Conservation (phyloP, 2,329 filamentous ascomycete species). For the Fusarium virguliforme region DNA sequence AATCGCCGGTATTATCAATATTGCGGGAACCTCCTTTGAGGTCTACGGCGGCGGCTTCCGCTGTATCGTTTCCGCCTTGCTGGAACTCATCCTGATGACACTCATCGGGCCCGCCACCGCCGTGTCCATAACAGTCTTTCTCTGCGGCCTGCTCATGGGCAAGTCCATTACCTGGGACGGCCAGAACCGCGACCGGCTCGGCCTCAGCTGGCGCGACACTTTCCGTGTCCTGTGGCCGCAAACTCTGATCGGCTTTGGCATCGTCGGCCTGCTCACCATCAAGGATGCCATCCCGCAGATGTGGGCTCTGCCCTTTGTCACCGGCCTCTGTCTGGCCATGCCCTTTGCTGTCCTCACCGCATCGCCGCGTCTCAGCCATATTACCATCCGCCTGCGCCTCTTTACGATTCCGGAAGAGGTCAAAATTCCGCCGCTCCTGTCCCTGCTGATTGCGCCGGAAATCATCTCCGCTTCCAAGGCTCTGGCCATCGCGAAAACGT, state of each 20-base stretch:
- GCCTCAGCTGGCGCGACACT: constrained; percentile 4
- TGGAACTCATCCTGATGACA: not conserved
- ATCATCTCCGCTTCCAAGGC: not conserved
- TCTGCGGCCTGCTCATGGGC: not conserved
- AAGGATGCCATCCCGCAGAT: not conserved
- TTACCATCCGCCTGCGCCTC: constrained; percentile 4
- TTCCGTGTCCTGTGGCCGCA: not conserved
- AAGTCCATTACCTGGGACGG: constrained; percentile 1
- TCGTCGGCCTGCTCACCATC: not conserved
- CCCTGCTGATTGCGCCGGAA: not conserved
- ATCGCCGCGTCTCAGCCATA: constrained; percentile 8
- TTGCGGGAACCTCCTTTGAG: not conserved
- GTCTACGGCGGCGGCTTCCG: not conserved
- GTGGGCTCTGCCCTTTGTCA: not conserved
- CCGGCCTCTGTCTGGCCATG: not conserved
- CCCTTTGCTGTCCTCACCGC: constrained; percentile 1
- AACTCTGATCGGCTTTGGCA: not conserved
- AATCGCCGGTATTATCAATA: not conserved
- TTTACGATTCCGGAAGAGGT: constrained; percentile 1
- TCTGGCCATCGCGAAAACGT: not conserved
- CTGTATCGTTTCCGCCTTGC: not conserved
- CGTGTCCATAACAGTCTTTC: not conserved
- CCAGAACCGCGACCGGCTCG: constrained; percentile 4
- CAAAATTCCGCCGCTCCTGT: not conserved
- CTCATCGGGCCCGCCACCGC: not conserved